Evolutionary conservation across 1,284 basidiomycete species (phyloP).

Genomic region (Bjerkandera adusta): DNA sequence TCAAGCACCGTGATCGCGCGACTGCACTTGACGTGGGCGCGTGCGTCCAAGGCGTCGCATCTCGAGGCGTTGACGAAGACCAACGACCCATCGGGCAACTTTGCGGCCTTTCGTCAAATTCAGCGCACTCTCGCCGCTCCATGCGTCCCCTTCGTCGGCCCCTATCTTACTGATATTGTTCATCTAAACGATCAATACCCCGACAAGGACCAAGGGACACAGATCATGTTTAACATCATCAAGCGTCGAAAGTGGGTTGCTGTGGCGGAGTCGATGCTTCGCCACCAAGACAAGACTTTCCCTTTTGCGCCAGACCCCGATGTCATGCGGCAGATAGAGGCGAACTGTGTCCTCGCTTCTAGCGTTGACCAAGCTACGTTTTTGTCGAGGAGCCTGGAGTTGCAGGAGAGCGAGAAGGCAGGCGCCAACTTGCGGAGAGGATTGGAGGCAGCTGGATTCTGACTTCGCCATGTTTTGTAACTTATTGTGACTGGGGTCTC

Average conservation of each 20-base stretch:
- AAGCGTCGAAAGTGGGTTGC: conserved; percentile 59
- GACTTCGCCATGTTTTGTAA: not conserved
- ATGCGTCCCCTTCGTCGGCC: conserved; percentile 64
- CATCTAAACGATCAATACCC: conserved; percentile 55
- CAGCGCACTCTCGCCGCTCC: conserved; percentile 52
- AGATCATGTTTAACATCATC: conserved; percentile 43
- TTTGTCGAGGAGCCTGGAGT: conserved; percentile 55
- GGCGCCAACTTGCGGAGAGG: conserved; percentile 50
- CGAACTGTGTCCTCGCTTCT: conserved; percentile 39
- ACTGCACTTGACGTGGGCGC: conserved; percentile 67
- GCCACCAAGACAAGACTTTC: conserved; percentile 55
- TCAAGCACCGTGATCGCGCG: conserved; percentile 55
- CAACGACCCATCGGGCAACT: conserved; percentile 58
- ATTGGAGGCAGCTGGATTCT: conserved; percentile 20
- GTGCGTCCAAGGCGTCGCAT: conserved; percentile 47
- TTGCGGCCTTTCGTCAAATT: conserved; percentile 52
- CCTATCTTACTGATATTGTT: conserved; percentile 60
- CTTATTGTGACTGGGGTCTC: conserved; percentile 1
- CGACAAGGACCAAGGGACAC: conserved; percentile 37
- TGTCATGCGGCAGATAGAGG: conserved; percentile 46
- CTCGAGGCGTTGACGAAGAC: conserved; percentile 51
- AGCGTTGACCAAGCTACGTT: conserved; percentile 47
- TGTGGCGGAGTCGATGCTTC: conserved; percentile 52
- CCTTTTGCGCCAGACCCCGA: conserved; percentile 44
- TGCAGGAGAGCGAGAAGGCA: conserved; percentile 54